Evolutionary conservation across 192 early-diverging fungal genomes (phyloP).

Genomic region (Podila horticola): DNA sequence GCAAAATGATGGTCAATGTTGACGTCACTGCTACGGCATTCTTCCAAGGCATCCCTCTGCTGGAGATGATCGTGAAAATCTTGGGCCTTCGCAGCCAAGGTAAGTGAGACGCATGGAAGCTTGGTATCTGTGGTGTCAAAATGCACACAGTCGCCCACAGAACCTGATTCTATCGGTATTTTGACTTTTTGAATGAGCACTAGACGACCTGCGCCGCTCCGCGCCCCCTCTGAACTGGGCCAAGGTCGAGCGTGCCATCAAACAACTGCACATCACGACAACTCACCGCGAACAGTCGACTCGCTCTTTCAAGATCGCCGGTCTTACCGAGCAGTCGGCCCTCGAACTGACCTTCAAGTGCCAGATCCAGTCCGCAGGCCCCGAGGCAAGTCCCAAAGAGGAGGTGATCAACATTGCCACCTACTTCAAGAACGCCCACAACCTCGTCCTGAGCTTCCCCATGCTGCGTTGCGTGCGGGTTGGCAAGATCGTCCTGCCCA

Average conservation of each 20-base stretch:
- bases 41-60: conserved; percentile 70
- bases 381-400: conserved; percentile 33
- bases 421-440: conserved; percentile 83
- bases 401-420: conserved; percentile 68
- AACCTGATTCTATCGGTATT: no score
- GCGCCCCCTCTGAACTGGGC: conserved; percentile 46
- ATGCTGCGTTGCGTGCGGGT: conserved; percentile 82
- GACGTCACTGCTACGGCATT: conserved; percentile 77
- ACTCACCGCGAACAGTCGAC: conserved; percentile 69
- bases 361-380: conserved; percentile 45
- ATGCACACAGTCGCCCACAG: background rate
- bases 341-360: conserved; percentile 76
- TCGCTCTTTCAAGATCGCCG: conserved; percentile 75
- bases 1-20: conserved; percentile 74
- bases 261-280: conserved; percentile 62
- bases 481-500: conserved; percentile 74
- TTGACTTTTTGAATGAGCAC: background rate
- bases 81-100: conserved; percentile 61
- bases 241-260: conserved; percentile 61
- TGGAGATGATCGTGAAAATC: conserved; percentile 74
- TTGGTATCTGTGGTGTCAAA: background rate
- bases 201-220: conserved; percentile 55
- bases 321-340: conserved; percentile 72
- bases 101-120: conserved; percentile 6
- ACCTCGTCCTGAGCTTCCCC: conserved; percentile 75